A percentile compares a stretch with the other conserved stretches of the same genome.
Evolutionary conservation across 2,329 filamentous ascomycete genomes (phyloP).

Genomic region (Exophiala aquamarina): DNA sequence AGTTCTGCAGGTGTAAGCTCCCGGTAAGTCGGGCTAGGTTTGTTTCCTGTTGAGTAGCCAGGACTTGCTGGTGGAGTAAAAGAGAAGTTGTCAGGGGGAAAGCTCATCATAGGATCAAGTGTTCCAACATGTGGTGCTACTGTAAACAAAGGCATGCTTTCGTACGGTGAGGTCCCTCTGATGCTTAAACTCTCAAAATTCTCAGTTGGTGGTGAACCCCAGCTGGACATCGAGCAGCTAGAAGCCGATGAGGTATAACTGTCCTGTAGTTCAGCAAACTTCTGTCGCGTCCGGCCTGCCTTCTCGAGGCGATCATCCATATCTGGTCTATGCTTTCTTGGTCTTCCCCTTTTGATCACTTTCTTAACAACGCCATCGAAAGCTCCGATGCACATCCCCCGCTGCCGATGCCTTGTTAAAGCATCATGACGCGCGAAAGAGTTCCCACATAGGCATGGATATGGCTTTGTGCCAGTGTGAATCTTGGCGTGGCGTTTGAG

Average conservation of each 20-base stretch:
- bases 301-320: constrained; percentile 59
- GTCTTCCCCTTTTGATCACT: constrained; percentile 65
- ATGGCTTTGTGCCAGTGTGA: constrained; percentile 92
- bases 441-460: constrained; percentile 90
- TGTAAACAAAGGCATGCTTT: constrained; percentile 30
- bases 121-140: constrained; percentile 11
- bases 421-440: constrained; percentile 95
- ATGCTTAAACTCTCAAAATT: constrained; percentile 41
- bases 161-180: constrained; percentile 34
- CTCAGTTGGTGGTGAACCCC: constrained; percentile 44
- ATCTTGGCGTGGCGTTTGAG: constrained; percentile 97
- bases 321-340: constrained; percentile 62
- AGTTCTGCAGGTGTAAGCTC: constrained; percentile 38
- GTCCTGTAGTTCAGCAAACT: constrained; percentile 27
- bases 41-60: constrained; percentile 39
- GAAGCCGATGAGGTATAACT: constrained; percentile 38
- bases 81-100: constrained; percentile 43
- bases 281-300: constrained; percentile 51
- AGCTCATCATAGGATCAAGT: constrained; percentile 24
- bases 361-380: constrained; percentile 77
- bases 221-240: constrained; percentile 39
- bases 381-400: constrained; percentile 93
- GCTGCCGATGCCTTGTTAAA: constrained; percentile 87
- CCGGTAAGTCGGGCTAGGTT: constrained; percentile 37
- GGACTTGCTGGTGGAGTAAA: constrained; percentile 50